These are phyloP conservation scores for Oenanthe javanica DNA, from an alignment of 140 eudicot species.

Conservation along the genomic window DNA sequence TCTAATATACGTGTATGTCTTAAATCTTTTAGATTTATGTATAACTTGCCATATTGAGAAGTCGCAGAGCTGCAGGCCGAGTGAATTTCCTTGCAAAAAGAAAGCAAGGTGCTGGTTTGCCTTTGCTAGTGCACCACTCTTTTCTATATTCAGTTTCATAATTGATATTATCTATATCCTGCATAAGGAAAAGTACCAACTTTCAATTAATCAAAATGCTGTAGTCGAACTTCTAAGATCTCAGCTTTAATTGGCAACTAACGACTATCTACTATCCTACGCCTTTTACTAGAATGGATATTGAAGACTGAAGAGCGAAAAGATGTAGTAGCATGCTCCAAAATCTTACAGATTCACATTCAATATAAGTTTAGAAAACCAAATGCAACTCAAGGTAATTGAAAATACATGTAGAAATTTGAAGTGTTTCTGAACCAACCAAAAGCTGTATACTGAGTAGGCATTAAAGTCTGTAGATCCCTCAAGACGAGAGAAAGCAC, in stretches of 20 bases:
- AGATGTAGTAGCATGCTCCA: not conserved
- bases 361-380: not conserved
- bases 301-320: not conserved
- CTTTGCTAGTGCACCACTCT: slow-evolving; percentile 98
- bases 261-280: not conserved
- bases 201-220: not conserved
- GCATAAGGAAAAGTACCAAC: slow-evolving; percentile 10
- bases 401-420: not conserved
- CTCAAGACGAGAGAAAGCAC: not conserved
- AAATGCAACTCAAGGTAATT: not conserved
- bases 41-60: slow-evolving; percentile 64
- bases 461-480: not conserved
- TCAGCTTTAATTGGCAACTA: not conserved
- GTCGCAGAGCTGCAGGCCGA: slow-evolving; percentile 83
- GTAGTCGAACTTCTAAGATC: not conserved
- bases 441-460: not conserved
- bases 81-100: slow-evolving; percentile 92
- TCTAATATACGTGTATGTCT: not conserved
- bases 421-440: not conserved
- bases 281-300: not conserved
- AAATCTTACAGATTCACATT: not conserved
- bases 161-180: slow-evolving; percentile 78
- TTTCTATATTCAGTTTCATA: slow-evolving; percentile 84
- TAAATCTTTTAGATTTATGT: not conserved
- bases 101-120: slow-evolving; percentile 81